Base-by-base conservation (phyloP, 805 yeast genomes). In the Candida chilensis region DNA sequence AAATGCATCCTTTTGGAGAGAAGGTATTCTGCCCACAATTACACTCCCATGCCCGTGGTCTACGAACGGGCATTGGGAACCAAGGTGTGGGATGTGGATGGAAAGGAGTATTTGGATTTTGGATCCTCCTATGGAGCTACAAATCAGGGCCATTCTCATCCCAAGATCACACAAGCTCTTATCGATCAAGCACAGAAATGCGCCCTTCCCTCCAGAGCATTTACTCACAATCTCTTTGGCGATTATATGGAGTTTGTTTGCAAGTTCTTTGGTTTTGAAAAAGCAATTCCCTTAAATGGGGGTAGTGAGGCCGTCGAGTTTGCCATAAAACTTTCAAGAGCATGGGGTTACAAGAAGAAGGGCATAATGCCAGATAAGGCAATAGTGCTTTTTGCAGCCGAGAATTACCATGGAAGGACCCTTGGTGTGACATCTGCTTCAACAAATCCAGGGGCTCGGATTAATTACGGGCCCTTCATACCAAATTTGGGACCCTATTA, bases 101-200 rank as follows among this genome's bases (percentile, higher is more conserved):
- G 48, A 1, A 44, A 45, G 30, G 34, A 36, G 24, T 45, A 17
- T 25, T 32, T 48, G 14, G 53, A 48, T 29, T 47, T 48, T 32
- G 42, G 47, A 24, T 44, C 48, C 12, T 45, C 53, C 4, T 48
- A 47, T 27, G 28, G 47, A 18, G 50, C 53, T 15, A 38, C 44
- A 12, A 48, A 48, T 30, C 48, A 50, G 9, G 53, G 52, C 2
- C 53, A 47, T 26, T 41, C 39, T 27, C 51, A 48, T 30, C 53
- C 53, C 11, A 34, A 29, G 10, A 48, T 46, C n/a, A n/a, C n/a
- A n/a, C n/a, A 28, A 20, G 24, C 25, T 5, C 16, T 28, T 10
- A n/a, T 28, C n/a, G 17, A 28, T 11, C 30, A 28, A 28, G 30
- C 25, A 12, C 16, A 19, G 10, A 19, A 28, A 11, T 28, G 16